phyloP scores from a whole-genome alignment of 1,139 yeast species.

The Saccharomyces hybrid region DNA sequence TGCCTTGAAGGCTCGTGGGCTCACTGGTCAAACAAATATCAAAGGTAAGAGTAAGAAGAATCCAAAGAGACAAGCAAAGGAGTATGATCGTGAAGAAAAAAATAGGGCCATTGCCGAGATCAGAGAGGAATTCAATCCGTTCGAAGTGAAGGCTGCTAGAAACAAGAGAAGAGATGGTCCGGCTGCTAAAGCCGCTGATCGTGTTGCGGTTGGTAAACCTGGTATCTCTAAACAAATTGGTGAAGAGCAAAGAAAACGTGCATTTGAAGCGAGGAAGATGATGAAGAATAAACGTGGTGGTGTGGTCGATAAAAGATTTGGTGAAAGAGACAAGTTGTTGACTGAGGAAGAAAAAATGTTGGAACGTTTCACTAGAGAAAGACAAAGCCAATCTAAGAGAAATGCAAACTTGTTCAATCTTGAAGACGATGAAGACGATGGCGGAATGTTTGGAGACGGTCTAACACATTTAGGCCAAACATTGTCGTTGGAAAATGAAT shows the following conservation, averaged over 20 bases:
- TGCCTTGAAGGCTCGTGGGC: slow-evolving; percentile 66
- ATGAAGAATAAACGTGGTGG: slow-evolving; percentile 70
- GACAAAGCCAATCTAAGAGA: slow-evolving; percentile 47
- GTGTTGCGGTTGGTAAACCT: slow-evolving; percentile 62
- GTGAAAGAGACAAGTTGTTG: slow-evolving; percentile 68
- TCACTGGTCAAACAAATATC: slow-evolving; percentile 71
- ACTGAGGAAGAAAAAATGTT: slow-evolving; percentile 89
- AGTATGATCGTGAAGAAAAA: slow-evolving; percentile 60
- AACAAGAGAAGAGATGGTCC: slow-evolving; percentile 49
- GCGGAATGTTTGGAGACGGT: slow-evolving; percentile 39
- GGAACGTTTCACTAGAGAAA: slow-evolving; percentile 85
- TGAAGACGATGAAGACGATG: slow-evolving; percentile 60
- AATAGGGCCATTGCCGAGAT: slow-evolving; percentile 51
- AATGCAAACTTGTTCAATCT: slow-evolving; percentile 53
- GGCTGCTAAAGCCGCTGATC: slow-evolving; percentile 37
- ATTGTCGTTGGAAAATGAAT: slow-evolving; percentile 46
- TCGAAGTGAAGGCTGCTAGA: slow-evolving; percentile 68
- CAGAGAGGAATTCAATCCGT: slow-evolving; percentile 80
- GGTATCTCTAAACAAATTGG: slow-evolving; percentile 70
- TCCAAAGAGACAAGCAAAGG: slow-evolving; percentile 50
- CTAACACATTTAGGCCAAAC: slow-evolving; percentile 80
- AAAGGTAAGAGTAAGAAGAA: slow-evolving; percentile 41
- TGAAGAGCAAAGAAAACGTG: slow-evolving; percentile 62
- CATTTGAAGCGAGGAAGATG: slow-evolving; percentile 56
- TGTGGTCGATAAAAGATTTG: slow-evolving; percentile 79